Evolutionary conservation across 148 eudicot species (phyloP).

Genomic region (Fagopyrum tataricum): DNA sequence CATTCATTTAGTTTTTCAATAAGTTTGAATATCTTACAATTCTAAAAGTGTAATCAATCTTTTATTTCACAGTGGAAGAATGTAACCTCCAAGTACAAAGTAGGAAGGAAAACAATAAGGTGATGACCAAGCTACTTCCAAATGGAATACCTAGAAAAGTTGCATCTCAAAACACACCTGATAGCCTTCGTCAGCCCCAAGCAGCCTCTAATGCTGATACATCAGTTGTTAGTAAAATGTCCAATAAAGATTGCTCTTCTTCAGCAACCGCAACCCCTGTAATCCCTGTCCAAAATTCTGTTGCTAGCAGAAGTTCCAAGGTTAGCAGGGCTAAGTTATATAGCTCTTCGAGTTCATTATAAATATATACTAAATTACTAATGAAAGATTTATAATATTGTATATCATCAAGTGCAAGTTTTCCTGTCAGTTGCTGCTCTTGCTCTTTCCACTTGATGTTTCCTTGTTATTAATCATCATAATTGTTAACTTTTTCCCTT

Average conservation of each 20-base stretch:
- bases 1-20: background rate
- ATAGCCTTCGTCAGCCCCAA: background rate
- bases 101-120: conserved; percentile 20
- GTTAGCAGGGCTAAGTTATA: conserved; percentile 23
- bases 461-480: background rate
- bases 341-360: background rate
- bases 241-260: conserved; percentile 25
- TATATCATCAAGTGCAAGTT: background rate
- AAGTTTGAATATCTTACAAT: background rate
- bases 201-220: conserved; percentile 21
- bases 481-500: background rate
- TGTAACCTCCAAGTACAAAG: conserved; percentile 21
- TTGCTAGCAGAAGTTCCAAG: conserved; percentile 34
- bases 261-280: conserved; percentile 27
- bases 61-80: conserved; percentile 26
- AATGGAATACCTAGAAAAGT: conserved; percentile 10
- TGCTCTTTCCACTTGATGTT: background rate
- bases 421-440: background rate
- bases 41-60: background rate
- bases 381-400: background rate
- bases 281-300: conserved; percentile 33
- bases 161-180: conserved; percentile 8
- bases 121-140: conserved; percentile 15
- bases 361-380: background rate
- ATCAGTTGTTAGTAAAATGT: conserved; percentile 13